Evolutionary conservation across 257 asterid species (phyloP), one percentile per base, ranked within the genome.

Genomic region (Rehmannia glutinosa): DNA sequence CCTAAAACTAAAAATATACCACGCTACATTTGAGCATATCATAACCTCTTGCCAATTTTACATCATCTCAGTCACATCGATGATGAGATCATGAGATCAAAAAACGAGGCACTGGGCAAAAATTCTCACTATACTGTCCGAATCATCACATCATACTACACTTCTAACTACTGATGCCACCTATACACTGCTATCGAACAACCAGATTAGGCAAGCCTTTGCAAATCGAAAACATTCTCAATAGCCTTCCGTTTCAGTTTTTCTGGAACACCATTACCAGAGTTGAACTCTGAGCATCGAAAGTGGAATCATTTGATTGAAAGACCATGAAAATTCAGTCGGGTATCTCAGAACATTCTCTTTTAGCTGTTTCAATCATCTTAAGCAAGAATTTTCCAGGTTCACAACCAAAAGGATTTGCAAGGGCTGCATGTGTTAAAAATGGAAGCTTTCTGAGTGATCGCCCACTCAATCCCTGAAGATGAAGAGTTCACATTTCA

Each of bases 381-480:
- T 82, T 80, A 25, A 70, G 72, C 89, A 93, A 74, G 81, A 93
- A 90, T 20, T 63, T 87, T 41, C 57, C 72, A 13, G 94, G 81
- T 49, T 81, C 90, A 49, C 91, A 84, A 47, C 80, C 69, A 57
- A 72, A 73, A 10, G 97, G 90, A 67, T 78, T 80, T 13, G 91
- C 74, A 62, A 84, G 87, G 72, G 97, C 92, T 6, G 99, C 96
- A 54, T 91, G 96, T 17, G 96, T 78, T 80, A 94, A 73, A 76
- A 94, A 94, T 1, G 99, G 99, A 67, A 94, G 97, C 85, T 91
- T 91, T 75, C 99, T 83, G 66, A 91, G 91, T 17, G 97, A 77
- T 70, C 99, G 87, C 49, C 99, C 99, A 62, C 99, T 91, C 83
- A 91, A 71, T 10, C 99, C 99, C 99, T 94, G 82, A 51, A 75